These are phyloP conservation scores for Blastocystis sp. DNA, from an alignment of 352 stramenopile genomes.

Conservation along the genomic window DNA sequence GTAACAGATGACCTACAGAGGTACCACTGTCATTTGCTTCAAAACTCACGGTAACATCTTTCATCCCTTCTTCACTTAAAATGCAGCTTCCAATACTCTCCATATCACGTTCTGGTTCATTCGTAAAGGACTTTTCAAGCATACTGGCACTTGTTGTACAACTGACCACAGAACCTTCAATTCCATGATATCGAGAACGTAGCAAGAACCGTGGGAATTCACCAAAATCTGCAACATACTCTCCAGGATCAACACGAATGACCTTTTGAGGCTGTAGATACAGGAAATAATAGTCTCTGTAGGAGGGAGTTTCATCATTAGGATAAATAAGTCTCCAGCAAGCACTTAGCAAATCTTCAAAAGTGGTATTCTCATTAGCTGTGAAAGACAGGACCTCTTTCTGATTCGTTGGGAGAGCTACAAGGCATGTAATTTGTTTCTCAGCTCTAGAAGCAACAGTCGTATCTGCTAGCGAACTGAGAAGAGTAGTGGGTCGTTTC, in stretches of 20 bases:
- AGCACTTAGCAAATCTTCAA: not conserved
- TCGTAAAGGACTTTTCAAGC: not conserved
- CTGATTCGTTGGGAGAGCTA: conserved; percentile 35
- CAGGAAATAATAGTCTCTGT: conserved; percentile 25
- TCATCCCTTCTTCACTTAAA: not conserved
- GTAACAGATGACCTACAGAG: not conserved
- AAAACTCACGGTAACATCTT: not conserved
- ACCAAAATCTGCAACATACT: not conserved
- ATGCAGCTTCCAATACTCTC: not conserved
- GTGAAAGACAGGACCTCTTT: not conserved
- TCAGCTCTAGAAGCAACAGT: not conserved
- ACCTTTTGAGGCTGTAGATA: not conserved
- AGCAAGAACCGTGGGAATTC: conserved; percentile 42
- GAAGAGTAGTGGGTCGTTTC: too few species aligned
- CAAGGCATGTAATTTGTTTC: not conserved
- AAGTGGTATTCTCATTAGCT: not conserved
- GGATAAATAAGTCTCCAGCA: not conserved
- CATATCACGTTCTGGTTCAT: not conserved
- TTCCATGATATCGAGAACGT: conserved; percentile 6
- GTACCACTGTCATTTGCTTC: not conserved
- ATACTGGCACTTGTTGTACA: not conserved
- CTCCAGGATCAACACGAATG: conserved; percentile 5
- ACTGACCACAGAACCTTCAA: conserved; percentile 4
- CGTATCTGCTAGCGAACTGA: too few species aligned
- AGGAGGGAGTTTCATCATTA: not conserved